A percentile compares a stretch with the other conserved stretches of the same genome.
phyloP scores from a whole-genome alignment of 2,329 filamentous ascomycete species.

The Sarocladiaceae sp. region DNA sequence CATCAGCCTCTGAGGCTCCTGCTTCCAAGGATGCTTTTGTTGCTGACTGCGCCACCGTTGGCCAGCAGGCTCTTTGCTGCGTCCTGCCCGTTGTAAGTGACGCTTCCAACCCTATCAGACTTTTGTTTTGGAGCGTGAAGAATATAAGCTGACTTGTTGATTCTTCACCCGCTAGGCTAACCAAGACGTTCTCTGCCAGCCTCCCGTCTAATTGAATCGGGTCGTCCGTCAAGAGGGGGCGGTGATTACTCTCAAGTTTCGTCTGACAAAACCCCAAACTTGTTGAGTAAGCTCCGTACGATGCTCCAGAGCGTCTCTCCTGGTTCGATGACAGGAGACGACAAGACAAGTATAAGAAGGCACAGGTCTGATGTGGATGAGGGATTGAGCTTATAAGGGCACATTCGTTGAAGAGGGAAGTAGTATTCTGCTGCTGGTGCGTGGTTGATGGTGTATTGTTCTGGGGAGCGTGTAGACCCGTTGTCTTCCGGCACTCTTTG shows the following conservation, averaged over 20 bases:
- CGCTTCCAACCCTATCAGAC: neutral
- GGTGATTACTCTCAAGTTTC: neutral
- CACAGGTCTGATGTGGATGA: neutral
- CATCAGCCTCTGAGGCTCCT: slow-evolving; percentile 24
- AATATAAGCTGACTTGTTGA: neutral
- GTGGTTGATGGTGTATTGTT: neutral
- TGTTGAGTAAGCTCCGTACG: neutral
- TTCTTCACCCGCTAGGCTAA: neutral
- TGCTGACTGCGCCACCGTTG: slow-evolving; percentile 37
- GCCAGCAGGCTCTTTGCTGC: slow-evolving; percentile 54
- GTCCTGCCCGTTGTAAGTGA: slow-evolving; percentile 27
- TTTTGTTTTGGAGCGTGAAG: neutral
- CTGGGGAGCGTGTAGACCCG: neutral
- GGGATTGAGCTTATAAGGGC: no score
- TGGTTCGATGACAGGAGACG: slow-evolving; percentile 4
- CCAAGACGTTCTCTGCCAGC: slow-evolving; percentile 7
- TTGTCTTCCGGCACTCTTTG: neutral
- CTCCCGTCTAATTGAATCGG: neutral
- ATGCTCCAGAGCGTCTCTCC: neutral
- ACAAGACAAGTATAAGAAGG: neutral
- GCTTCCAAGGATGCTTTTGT: slow-evolving; percentile 34
- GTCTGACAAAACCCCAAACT: neutral
- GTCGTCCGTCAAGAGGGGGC: neutral
- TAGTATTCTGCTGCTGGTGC: neutral
- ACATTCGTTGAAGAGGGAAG: neutral